These are phyloP conservation scores for Chernovozyma sophiae-reginae DNA, from an alignment of 1,139 yeast genomes.

Conservation along the genomic window DNA sequence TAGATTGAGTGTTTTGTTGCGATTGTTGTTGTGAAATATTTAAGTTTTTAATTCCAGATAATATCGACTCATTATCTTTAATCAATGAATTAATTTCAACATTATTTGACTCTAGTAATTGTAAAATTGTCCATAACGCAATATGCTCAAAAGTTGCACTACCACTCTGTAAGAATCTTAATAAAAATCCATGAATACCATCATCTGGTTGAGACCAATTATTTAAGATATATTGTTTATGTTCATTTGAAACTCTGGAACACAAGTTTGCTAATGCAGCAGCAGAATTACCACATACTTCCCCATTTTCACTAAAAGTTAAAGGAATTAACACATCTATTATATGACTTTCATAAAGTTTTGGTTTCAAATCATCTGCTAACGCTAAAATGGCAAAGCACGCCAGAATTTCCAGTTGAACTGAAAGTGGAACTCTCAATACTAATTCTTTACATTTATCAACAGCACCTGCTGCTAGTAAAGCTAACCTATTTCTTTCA, in stretches of 20 bases:
- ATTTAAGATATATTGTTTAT: constrained; percentile 67
- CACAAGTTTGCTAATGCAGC: constrained; percentile 97
- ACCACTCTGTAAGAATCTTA: constrained; percentile 74
- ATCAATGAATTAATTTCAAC: constrained; percentile 60
- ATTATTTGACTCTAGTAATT: constrained; percentile 84
- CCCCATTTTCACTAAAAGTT: constrained; percentile 83
- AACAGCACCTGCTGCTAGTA: constrained; percentile 94
- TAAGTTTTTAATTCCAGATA: constrained; percentile 53
- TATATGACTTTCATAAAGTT: constrained; percentile 78
- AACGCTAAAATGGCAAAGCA: constrained; percentile 95
- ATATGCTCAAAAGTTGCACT: constrained; percentile 98
- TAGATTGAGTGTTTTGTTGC: constrained; percentile 15
- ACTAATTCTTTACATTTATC: constrained; percentile 89
- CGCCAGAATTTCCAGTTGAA: constrained; percentile 94
- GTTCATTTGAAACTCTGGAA: constrained; percentile 76
- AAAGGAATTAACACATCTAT: constrained; percentile 87
- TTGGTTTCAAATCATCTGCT: constrained; percentile 90
- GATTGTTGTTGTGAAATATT: constrained; percentile 38
- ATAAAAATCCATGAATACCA: constrained; percentile 82
- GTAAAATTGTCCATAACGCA: constrained; percentile 95
- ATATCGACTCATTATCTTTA: constrained; percentile 55
- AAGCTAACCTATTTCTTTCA: constrained; percentile 87
- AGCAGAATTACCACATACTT: constrained; percentile 97
- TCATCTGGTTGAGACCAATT: constrained; percentile 80
- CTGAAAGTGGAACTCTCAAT: constrained; percentile 76